These are phyloP conservation scores for Plasmodium blacklocki DNA, from an alignment of 169 alveolate species.

Conservation along the genomic window DNA sequence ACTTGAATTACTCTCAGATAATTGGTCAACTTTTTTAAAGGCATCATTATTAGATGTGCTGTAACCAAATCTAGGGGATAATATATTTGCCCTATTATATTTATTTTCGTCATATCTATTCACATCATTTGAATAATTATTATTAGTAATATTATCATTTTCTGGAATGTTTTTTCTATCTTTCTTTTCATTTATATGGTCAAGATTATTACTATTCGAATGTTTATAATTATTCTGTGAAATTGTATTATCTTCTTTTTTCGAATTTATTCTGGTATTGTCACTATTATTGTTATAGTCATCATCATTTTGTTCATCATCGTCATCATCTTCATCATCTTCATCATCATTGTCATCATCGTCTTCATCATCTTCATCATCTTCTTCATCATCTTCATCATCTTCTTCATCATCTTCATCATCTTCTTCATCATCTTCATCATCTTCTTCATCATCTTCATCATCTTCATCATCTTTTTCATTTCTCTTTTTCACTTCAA, in stretches of 20 bases:
- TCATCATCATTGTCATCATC: not conserved
- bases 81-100: not conserved
- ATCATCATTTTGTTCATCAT: not conserved
- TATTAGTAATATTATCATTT: not conserved
- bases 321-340: not conserved
- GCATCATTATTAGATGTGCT: constrained; percentile 20
- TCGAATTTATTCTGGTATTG: not conserved
- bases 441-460: not conserved
- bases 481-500: not conserved
- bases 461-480: not conserved
- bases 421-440: not conserved
- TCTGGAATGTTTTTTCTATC: not conserved
- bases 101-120: not conserved
- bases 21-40: too few relatives aligned
- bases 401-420: not conserved
- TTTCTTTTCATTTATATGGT: not conserved
- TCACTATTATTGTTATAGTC: not conserved
- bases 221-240: too few relatives aligned
- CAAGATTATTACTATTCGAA: constrained; percentile 3
- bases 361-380: not conserved
- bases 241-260: not conserved
- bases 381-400: not conserved
- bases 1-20: not conserved
- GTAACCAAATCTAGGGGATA: constrained; percentile 60
- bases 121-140: constrained; percentile 3